These are phyloP conservation scores for Chamaenerion angustifolium DNA, from an alignment of 345 rosid species.

Conservation along the genomic window DNA sequence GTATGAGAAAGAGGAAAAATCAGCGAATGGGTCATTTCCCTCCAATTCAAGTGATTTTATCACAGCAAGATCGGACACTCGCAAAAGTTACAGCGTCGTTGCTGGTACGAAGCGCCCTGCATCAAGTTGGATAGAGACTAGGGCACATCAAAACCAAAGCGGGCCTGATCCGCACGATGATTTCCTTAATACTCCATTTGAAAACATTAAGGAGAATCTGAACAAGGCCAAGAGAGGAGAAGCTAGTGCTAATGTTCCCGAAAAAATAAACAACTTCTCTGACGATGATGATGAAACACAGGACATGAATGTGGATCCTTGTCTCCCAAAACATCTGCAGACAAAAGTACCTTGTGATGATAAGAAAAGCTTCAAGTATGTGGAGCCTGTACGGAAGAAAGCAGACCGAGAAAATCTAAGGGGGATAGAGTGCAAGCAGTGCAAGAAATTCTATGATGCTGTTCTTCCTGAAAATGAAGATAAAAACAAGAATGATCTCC, in stretches of 20 bases:
- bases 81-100: constrained; percentile 22
- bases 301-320: constrained; percentile 36
- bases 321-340: constrained; percentile 20
- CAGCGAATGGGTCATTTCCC: constrained; percentile 22
- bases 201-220: constrained; percentile 38
- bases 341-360: constrained; percentile 22
- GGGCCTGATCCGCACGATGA: constrained; percentile 80
- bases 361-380: constrained; percentile 48
- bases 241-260: constrained; percentile 5
- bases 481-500: constrained; percentile 17
- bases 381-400: constrained; percentile 69
- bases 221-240: constrained; percentile 23
- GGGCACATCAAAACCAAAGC: constrained; percentile 36
- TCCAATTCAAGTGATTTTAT: constrained; percentile 15
- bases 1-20: constrained; percentile 21
- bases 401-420: constrained; percentile 54
- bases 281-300: constrained; percentile 61
- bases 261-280: constrained; percentile 17
- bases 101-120: constrained; percentile 54
- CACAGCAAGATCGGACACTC: constrained; percentile 17
- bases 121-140: constrained; percentile 66
- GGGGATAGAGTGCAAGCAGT: constrained; percentile 81
- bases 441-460: constrained; percentile 90
- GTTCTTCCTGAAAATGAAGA: constrained; percentile 48
- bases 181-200: constrained; percentile 74